phyloP scores from a whole-genome alignment of 495 filamentous ascomycete species.

The Penicillium flavigenum region DNA sequence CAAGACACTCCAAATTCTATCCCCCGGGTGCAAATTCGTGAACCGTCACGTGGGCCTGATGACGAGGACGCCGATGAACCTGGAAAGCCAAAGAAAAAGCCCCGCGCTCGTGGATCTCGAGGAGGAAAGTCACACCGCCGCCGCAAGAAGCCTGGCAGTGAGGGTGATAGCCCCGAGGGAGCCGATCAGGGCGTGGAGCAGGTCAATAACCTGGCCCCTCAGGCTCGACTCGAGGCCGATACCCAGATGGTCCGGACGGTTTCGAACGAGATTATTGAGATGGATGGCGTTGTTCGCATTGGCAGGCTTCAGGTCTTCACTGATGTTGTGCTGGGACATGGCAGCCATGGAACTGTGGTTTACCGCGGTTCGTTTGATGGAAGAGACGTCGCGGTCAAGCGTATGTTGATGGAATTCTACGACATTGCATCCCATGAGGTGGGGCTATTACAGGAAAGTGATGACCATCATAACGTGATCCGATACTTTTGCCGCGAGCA shows the following conservation, averaged over 20 bases:
- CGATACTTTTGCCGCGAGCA: slow-evolving; percentile 91
- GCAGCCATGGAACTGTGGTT: slow-evolving; percentile 84
- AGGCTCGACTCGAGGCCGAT: slow-evolving; percentile 57
- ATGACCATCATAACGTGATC: slow-evolving; percentile 95
- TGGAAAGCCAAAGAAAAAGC: slow-evolving; percentile 72
- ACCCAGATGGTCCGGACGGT: slow-evolving; percentile 43
- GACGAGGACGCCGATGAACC: slow-evolving; percentile 43
- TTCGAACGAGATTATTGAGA: slow-evolving; percentile 42
- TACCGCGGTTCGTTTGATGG: slow-evolving; percentile 85
- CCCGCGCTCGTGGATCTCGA: slow-evolving; percentile 69
- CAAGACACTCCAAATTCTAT: slow-evolving; percentile 27
- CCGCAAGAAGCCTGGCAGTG: slow-evolving; percentile 47
- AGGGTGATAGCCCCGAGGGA: slow-evolving; percentile 43
- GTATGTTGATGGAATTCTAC: slow-evolving; percentile 92
- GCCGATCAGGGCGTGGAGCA: slow-evolving; percentile 46
- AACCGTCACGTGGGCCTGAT: slow-evolving; percentile 41
- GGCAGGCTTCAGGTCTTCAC: slow-evolving; percentile 72
- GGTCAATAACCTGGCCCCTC: slow-evolving; percentile 38
- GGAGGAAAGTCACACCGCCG: slow-evolving; percentile 77
- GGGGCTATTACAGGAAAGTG: slow-evolving; percentile 82
- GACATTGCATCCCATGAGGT: slow-evolving; percentile 96
- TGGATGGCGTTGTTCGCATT: slow-evolving; percentile 61
- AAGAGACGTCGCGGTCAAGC: slow-evolving; percentile 90
- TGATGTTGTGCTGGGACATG: slow-evolving; percentile 70
- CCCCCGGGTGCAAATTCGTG: slow-evolving; percentile 44